These are phyloP conservation scores for Trebouxia gelatinosa DNA, from an alignment of 163 green algal genomes.

Conservation along the genomic window DNA sequence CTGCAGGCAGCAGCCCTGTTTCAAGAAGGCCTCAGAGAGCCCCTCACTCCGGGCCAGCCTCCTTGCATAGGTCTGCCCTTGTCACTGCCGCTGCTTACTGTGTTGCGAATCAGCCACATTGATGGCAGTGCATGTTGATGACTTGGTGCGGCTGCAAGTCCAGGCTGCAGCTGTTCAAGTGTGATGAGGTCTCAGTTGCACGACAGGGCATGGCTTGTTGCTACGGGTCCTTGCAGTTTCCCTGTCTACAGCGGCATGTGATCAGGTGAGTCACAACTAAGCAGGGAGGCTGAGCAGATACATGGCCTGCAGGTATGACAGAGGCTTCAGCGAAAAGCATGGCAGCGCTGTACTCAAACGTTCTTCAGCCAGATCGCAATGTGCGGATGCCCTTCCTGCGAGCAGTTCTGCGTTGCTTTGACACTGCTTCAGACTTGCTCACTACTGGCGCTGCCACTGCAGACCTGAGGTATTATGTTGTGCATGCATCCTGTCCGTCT, in stretches of 20 bases:
- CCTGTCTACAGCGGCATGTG: no score
- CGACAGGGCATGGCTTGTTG: background rate
- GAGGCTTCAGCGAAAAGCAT: no score
- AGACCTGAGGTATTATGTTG: constrained; percentile 36
- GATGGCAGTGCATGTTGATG: background rate
- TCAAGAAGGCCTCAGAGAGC: constrained; percentile 42
- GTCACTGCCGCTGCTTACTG: background rate
- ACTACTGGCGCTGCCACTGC: background rate
- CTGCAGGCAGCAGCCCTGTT: constrained; percentile 56
- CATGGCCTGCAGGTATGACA: no score
- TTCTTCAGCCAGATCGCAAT: constrained; percentile 46
- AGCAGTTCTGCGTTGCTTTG: constrained; percentile 61
- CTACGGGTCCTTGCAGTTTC: no score
- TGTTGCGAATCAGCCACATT: background rate
- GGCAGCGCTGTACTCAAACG: constrained; percentile 46
- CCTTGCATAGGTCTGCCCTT: background rate
- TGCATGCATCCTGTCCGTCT: no score
- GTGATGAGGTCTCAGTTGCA: background rate
- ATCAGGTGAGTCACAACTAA: no score
- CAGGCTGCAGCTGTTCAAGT: background rate
- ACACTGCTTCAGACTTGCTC: constrained; percentile 44
- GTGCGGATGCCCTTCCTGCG: constrained; percentile 59
- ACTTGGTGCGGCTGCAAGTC: no score
- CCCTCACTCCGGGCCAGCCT: constrained; percentile 1
- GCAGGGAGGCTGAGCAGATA: constrained; percentile 3